Base-by-base conservation (phyloP, 306 rosid species). In the Rosa chinensis region DNA sequence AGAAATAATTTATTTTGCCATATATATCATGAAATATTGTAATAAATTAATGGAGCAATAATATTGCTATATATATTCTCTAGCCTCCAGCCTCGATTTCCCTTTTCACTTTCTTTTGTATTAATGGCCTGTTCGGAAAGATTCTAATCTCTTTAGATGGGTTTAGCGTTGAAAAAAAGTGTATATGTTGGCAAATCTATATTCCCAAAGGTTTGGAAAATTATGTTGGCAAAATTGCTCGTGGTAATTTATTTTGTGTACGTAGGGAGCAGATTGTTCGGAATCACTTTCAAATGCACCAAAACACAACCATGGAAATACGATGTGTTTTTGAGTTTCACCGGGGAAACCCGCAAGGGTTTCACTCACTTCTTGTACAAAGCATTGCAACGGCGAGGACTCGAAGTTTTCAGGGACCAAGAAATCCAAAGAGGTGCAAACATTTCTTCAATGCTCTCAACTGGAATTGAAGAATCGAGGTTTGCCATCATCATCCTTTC, bases 341-440 rank as follows among this genome's bases (percentile, higher is more conserved):
- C 18, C 2, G 68, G 68, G 40, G 20, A 63, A 63, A 63, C 69
- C 43, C 69, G 42, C 69, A 63, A 63, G 43, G 69, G 69, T 63
- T 63, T 63, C 69, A 63, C 69, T 63, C 18, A 63, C 42, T 63
- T 63, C 43, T 62, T 62, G 40, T 62, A 62, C 40, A 62, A 25
- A 25, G 67, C 68, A 12, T 6, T 62, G 42, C 42, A 62, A 28
- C 8, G 40, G 18, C 68, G 40, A 62, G 68, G 68, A 0, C 42
- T 62, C 68, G 28, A 32, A 62, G 68, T 62, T 5, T 62, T 28
- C 42, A 62, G 68, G 9, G 68, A 62, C 6, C 68, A 62, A 13
- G 68, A 62, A 25, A 10, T 62, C 1, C 18, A 28, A 62, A 62
- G 68, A 28, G 68, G 68, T 7, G 5, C 42, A 62, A 62, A 62